A percentile compares a stretch with the other conserved stretches of the same genome.
Conservation (phyloP, 2,329 filamentous ascomycete genomes). For the Ophiostoma angusticollis region DNA sequence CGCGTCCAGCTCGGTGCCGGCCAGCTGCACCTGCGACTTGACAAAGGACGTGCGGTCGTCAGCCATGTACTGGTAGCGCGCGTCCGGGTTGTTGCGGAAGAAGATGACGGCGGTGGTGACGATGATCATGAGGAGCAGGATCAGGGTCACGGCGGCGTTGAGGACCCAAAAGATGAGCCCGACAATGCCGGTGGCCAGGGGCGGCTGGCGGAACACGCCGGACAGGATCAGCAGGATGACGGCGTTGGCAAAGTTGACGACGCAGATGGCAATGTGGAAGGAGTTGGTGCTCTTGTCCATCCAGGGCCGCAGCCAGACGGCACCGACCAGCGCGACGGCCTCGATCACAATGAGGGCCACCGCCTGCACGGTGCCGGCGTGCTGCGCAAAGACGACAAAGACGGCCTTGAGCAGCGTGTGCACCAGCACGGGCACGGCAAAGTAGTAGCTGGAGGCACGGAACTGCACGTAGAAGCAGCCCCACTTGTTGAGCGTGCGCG, state of each 20-base stretch:
- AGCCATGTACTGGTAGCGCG: conserved; percentile 76
- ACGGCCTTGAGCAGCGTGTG: conserved; percentile 69
- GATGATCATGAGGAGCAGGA: conserved; percentile 66
- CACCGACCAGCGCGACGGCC: conserved; percentile 54
- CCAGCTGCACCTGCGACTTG: conserved; percentile 69
- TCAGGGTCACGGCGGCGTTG: conserved; percentile 64
- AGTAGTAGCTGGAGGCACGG: conserved; percentile 79
- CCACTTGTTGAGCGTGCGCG: conserved; percentile 78
- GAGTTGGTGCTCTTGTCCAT: conserved; percentile 92
- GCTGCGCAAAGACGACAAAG: conserved; percentile 67
- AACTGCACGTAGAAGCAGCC: conserved; percentile 86
- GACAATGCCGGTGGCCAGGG: conserved; percentile 67
- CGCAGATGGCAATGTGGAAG: conserved; percentile 76
- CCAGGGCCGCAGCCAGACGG: conserved; percentile 67
- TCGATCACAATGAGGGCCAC: conserved; percentile 68
- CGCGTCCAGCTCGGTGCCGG: conserved; percentile 63
- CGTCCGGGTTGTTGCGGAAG: conserved; percentile 75
- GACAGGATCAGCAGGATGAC: conserved; percentile 74
- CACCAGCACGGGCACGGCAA: conserved; percentile 59
- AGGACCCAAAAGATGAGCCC: conserved; percentile 73
- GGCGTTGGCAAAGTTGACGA: conserved; percentile 69
- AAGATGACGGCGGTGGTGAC: conserved; percentile 53
- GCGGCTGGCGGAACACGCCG: conserved; percentile 63
- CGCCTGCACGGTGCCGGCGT: conserved; percentile 54
- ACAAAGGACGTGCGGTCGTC: conserved; percentile 84